Conservation (phyloP, 1,284 basidiomycete species). For the Puccinia brachypodii region DNA sequence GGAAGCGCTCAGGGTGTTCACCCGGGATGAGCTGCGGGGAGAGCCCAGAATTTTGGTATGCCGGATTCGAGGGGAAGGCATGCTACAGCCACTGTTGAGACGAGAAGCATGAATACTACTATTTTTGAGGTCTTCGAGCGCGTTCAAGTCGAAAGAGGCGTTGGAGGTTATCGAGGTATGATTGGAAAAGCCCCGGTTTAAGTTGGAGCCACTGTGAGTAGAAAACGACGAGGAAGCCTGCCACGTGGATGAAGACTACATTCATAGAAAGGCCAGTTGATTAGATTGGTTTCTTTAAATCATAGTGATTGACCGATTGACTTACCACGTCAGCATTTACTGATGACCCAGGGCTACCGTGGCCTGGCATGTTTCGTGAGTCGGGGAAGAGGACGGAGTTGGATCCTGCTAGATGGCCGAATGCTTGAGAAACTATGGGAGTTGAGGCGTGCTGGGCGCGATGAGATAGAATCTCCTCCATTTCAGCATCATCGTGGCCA, state of each 20-base stretch:
- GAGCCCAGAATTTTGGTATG: conserved; percentile 40
- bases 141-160: conserved; percentile 27
- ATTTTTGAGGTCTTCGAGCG: conserved; percentile 10
- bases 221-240: conserved; percentile 37
- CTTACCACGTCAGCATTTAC: conserved; percentile 28
- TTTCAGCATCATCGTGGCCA: conserved; percentile 18
- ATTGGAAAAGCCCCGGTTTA: conserved; percentile 1
- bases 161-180: conserved; percentile 35
- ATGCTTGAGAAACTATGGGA: not conserved
- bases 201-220: conserved; percentile 9
- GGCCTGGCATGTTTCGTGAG: not conserved
- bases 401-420: conserved; percentile 5
- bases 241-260: conserved; percentile 32
- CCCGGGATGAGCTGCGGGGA: conserved; percentile 18
- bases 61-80: conserved; percentile 33
- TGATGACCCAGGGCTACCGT: conserved; percentile 15
- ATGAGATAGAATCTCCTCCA: conserved; percentile 28
- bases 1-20: conserved; percentile 41
- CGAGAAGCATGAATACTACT: conserved; percentile 2
- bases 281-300: not conserved
- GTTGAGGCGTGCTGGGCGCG: not conserved
- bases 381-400: conserved; percentile 48
- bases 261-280: not conserved
- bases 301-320: not conserved
- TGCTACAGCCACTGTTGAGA: conserved; percentile 4